phyloP scores from a whole-genome alignment of 345 rosid species.

The Pugionium dolabratum region DNA sequence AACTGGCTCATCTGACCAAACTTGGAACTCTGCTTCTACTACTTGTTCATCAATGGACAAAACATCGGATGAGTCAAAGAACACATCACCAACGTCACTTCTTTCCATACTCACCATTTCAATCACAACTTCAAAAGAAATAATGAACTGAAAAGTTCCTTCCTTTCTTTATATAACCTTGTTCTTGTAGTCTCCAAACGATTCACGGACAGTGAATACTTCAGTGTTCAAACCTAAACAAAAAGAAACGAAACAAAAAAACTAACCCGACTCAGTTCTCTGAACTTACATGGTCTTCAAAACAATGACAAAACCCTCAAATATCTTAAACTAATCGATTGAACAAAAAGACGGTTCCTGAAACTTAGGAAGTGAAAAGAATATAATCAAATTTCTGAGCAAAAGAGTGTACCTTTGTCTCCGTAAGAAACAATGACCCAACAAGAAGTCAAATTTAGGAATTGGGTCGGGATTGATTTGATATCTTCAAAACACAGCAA shows the following conservation, averaged over 20 bases:
- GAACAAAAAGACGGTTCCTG: slow-evolving; percentile 34
- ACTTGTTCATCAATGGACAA: slow-evolving; percentile 43
- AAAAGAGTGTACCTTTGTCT: slow-evolving; percentile 54
- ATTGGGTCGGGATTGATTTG: slow-evolving; percentile 20
- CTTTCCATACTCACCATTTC: slow-evolving; percentile 56
- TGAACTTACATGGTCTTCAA: slow-evolving; percentile 29
- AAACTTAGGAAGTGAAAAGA: slow-evolving; percentile 44
- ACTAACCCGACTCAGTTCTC: slow-evolving; percentile 33
- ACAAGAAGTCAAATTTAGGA: slow-evolving; percentile 35
- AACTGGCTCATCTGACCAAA: slow-evolving; percentile 63
- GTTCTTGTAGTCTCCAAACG: slow-evolving; percentile 43
- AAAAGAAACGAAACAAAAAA: slow-evolving; percentile 23
- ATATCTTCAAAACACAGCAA: slow-evolving; percentile 28
- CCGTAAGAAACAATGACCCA: slow-evolving; percentile 52
- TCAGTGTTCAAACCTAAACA: slow-evolving; percentile 37
- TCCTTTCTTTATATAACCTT: slow-evolving; percentile 22
- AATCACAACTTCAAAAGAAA: slow-evolving; percentile 37
- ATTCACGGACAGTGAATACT: slow-evolving; percentile 53
- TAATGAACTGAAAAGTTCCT: slow-evolving; percentile 33
- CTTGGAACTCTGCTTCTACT: slow-evolving; percentile 39
- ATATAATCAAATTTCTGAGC: slow-evolving; percentile 39
- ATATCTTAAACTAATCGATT: slow-evolving; percentile 23
- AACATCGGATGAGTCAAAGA: slow-evolving; percentile 67
- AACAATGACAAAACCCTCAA: slow-evolving; percentile 7
- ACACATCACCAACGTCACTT: slow-evolving; percentile 56